Evolutionary conservation across 2,329 filamentous ascomycete genomes (phyloP), one percentile per base, ranked within the genome.

Genomic region (Fusarium poae): DNA sequence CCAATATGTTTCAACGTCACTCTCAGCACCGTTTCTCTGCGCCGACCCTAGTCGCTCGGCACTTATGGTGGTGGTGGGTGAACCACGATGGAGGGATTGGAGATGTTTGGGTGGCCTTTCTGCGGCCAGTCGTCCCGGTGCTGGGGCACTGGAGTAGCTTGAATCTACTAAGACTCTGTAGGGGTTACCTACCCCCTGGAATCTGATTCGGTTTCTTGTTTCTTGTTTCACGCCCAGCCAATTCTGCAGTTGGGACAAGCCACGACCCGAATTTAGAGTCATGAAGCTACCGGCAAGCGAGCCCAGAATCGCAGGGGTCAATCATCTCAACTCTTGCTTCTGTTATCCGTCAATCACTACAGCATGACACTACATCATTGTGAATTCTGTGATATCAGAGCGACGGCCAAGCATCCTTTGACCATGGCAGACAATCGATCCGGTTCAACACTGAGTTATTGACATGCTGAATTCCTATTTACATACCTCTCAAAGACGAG

Each of bases 111-210:
- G 52, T 62, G 67, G 53, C 53, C 53, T 40, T 62, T 57, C 71
- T 73, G 71, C 71, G 66, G 60, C 71, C 57, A 68, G 39, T 48
- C 51, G 68, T 63, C 68, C 66, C 56, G 65, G 52, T 64, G 53
- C 57, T 69, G 35, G 61, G 61, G 44, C 58, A 65, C 53, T 60
- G 56, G 46, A 50, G 39, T 57, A 51, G 23, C 20, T 20, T 29
- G n/a, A 45, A 45, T 30, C 43, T 45, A 20, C n/a, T 27, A 44
- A 27, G 25, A n/a, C 42, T 20, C 42, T 44, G 25, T 44, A 29
- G 42, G 43, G 43, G 43, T 16, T 40, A 27, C 23, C 34, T 51
- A 15, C 18, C 23, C 49, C 44, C 60, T 69, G 42, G 40, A 66
- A 53, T 49, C 57, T 42, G 27, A 54, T 52, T 40, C 23, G 62